Evolutionary conservation across 306 rosid genomes (phyloP).

Genomic region (Purshia tridentata): DNA sequence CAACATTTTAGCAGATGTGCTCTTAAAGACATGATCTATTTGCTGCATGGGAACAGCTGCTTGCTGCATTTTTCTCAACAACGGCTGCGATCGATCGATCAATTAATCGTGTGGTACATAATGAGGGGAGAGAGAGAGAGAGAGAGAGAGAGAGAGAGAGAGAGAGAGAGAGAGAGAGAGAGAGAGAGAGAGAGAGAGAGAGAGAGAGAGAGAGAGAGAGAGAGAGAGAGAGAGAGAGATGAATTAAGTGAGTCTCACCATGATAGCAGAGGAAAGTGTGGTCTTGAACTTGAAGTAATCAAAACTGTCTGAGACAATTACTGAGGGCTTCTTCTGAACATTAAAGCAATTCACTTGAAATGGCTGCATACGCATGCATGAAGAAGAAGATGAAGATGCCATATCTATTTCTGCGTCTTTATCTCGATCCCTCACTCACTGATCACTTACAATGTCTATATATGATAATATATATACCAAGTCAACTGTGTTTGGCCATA

Average conservation of each 20-base stretch:
- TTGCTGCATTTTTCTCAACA: constrained; percentile 28
- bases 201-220: too few relatives aligned
- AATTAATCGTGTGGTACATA: background rate
- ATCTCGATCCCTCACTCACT: background rate
- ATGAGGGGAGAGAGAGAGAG: background rate
- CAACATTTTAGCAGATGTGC: constrained; percentile 25
- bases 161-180: too few relatives aligned
- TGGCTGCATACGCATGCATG: constrained; percentile 1
- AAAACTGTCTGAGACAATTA: constrained; percentile 9
- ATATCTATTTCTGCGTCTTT: constrained; percentile 17
- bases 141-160: too few relatives aligned
- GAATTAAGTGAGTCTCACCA: constrained; percentile 26
- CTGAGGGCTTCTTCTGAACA: constrained; percentile 29
- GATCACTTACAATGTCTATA: too few relatives aligned
- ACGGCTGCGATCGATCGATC: constrained; percentile 28
- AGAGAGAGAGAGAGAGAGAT: background rate
- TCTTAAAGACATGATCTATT: constrained; percentile 32
- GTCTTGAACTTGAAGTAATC: constrained; percentile 20
- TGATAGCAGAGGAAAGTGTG: constrained; percentile 25
- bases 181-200: too few relatives aligned
- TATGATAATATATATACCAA: too few relatives aligned
- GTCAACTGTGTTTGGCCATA: background rate
- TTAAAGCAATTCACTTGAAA: constrained; percentile 28
- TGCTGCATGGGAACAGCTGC: constrained; percentile 19
- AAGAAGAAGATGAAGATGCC: constrained; percentile 39